Conservation (phyloP, 768 basidiomycete genomes). For the Lepiota venenata region DNA sequence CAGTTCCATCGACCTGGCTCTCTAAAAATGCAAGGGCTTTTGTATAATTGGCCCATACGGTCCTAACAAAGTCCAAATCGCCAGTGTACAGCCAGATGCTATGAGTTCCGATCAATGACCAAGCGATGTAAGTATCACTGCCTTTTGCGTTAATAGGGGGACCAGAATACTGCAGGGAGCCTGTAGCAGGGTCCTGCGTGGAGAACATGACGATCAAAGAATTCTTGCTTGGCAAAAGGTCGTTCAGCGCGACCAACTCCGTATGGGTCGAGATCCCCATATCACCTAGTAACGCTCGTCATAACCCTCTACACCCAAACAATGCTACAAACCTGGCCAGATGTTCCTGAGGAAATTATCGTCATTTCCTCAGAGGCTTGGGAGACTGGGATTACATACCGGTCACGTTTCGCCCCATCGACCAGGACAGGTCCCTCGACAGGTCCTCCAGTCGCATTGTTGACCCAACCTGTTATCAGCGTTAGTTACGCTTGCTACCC, state of each 20-base stretch:
- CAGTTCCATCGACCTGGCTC: slow-evolving; percentile 36
- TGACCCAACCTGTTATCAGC: slow-evolving; percentile 35
- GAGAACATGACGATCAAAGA: slow-evolving; percentile 47
- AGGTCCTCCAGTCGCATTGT: slow-evolving; percentile 44
- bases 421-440: slow-evolving; percentile 49
- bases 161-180: slow-evolving; percentile 10
- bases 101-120: slow-evolving; percentile 43
- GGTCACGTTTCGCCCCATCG: slow-evolving; percentile 51
- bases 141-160: slow-evolving; percentile 10
- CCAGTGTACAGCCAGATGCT: slow-evolving; percentile 46
- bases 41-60: slow-evolving; percentile 43
- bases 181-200: slow-evolving; percentile 33
- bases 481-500: background rate
- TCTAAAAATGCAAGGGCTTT: slow-evolving; percentile 35
- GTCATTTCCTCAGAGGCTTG: background rate
- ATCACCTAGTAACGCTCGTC: slow-evolving; percentile 24
- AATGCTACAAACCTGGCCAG: slow-evolving; percentile 5
- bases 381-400: slow-evolving; percentile 23
- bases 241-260: slow-evolving; percentile 30
- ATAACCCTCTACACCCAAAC: background rate
- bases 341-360: background rate
- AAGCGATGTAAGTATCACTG: slow-evolving; percentile 43
- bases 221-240: slow-evolving; percentile 38
- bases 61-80: slow-evolving; percentile 38
- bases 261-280: slow-evolving; percentile 41